phyloP scores from a whole-genome alignment of 495 filamentous ascomycete species.

The Penicillium bialowiezense region DNA sequence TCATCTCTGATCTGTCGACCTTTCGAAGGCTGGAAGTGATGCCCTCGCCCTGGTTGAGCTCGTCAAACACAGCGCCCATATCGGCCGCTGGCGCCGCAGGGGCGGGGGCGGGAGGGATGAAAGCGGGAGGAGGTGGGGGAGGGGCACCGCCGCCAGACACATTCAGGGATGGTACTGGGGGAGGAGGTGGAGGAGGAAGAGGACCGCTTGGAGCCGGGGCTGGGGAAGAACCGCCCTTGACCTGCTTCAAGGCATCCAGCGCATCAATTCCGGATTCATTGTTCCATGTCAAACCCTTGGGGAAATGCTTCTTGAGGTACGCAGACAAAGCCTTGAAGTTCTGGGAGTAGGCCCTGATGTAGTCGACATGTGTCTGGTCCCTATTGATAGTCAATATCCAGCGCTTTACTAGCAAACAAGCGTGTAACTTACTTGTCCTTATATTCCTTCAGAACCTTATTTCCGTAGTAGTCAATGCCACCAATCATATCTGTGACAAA shows the following conservation, averaged over 20 bases:
- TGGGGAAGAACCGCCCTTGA: slow-evolving; percentile 51
- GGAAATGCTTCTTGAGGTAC: slow-evolving; percentile 79
- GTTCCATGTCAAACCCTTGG: slow-evolving; percentile 84
- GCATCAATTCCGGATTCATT: slow-evolving; percentile 69
- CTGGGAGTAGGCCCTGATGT: slow-evolving; percentile 82
- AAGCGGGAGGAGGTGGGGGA: slow-evolving; percentile 70
- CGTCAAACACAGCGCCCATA: slow-evolving; percentile 80
- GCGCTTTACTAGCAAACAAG: not conserved
- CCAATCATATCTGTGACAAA: slow-evolving; percentile 75
- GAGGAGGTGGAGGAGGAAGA: slow-evolving; percentile 56
- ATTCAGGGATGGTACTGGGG: slow-evolving; percentile 54
- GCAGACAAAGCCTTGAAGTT: slow-evolving; percentile 76
- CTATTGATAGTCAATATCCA: slow-evolving; percentile 37
- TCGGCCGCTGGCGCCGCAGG: slow-evolving; percentile 46
- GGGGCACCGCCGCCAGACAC: slow-evolving; percentile 62
- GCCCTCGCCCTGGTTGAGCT: slow-evolving; percentile 81
- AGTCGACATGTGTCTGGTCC: slow-evolving; percentile 76
- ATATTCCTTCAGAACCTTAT: slow-evolving; percentile 81
- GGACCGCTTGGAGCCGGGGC: slow-evolving; percentile 33
- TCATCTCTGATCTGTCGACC: slow-evolving; percentile 93
- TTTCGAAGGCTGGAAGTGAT: slow-evolving; percentile 88
- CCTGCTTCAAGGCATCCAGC: slow-evolving; percentile 62
- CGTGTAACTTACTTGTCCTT: slow-evolving; percentile 76
- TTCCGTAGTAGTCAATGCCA: slow-evolving; percentile 85
- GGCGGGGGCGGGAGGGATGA: slow-evolving; percentile 30